phyloP scores from a whole-genome alignment of 2,329 filamentous ascomycete genomes.

The Biscogniauxia marginata region DNA sequence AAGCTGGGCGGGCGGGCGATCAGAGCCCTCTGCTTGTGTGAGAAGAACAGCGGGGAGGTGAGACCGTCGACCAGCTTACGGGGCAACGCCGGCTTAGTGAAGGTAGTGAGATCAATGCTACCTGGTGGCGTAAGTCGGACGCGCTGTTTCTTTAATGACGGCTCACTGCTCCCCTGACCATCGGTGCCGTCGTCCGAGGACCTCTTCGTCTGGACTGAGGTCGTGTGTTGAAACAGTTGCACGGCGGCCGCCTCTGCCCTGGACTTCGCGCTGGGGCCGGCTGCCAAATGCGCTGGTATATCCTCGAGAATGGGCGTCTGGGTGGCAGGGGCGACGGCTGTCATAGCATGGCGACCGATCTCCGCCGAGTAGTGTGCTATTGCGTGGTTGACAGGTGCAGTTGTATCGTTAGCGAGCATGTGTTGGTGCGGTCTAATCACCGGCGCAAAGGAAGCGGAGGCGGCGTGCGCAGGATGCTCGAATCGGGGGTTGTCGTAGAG shows the following conservation, averaged over 20 bases:
- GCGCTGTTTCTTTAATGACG: conserved; percentile 45
- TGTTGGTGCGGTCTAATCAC: conserved; percentile 22
- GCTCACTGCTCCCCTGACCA: conserved; percentile 20
- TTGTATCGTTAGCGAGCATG: conserved; percentile 23
- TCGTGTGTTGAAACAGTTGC: conserved; percentile 17
- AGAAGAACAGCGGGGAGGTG: conserved; percentile 55
- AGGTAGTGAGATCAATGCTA: conserved; percentile 42
- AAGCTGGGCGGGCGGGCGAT: conserved; percentile 39
- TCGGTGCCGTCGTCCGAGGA: conserved; percentile 17
- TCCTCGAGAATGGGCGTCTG: conserved; percentile 19
- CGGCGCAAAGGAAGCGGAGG: conserved; percentile 20
- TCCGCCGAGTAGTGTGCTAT: conserved; percentile 27
- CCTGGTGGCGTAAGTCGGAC: conserved; percentile 46
- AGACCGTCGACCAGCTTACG: conserved; percentile 36
- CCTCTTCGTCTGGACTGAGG: conserved; percentile 21
- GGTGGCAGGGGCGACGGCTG: conserved; percentile 19
- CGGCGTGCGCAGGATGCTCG: conserved; percentile 17
- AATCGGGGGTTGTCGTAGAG: conserved; percentile 20
- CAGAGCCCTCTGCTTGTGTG: conserved; percentile 39
- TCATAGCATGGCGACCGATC: conserved; percentile 32
- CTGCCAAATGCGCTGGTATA: conserved; percentile 12
- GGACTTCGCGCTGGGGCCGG: conserved; percentile 13
- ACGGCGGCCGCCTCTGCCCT: conserved; percentile 9
- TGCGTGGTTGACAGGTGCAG: conserved; percentile 19
- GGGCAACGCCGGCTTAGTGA: conserved; percentile 26